Base-by-base conservation (phyloP, 805 yeast species). In the Cyberlindnera mrakii region DNA sequence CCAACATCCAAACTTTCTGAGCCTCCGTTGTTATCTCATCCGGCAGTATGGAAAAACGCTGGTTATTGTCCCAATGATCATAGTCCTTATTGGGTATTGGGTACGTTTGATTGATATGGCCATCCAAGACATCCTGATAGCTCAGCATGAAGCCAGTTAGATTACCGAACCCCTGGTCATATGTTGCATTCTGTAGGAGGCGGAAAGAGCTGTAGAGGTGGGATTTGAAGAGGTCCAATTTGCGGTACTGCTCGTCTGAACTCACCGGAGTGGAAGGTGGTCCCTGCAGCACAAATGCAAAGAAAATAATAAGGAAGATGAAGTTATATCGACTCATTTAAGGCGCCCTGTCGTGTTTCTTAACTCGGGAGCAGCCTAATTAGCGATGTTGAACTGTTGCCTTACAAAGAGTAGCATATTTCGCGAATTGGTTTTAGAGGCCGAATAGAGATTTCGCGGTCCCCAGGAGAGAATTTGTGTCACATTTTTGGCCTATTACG, bases 141-240 rank as follows among this genome's bases (percentile, higher is more conserved):
- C 87, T 77, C 30, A 82, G 61, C 52, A 70, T 72, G 45, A 82
- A 76, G 4, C 96, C 96, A 0, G 93, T 83, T 14, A 86, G 59
- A 52, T 85, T 82, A 1, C 85, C 84, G 57, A 80, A 81, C 6
- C 85, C 87, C 4, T 62, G 46, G 16, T 57, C 42, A 58, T 72
- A 81, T 1, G 73, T 68, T 35, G 75, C 58, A 32, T 68, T 64
- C 13, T 48, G 51, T 30, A 82, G 59, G 1, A 60, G 55, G 3
- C 59, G 48, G 51, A 60, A 55, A 39, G 58, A 70, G 50, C 51
- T 51, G 47, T 51, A 49, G 37, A 55, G 58, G 47, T 68, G 71
- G 4, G 63, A 53, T 37, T 64, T 67, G 39, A 74, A 62, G 10
- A 59, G 54, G n/a, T 59, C 49, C 14, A 75, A 53, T 46, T 68